Conservation (phyloP, 75 land plant species). For the Pinus taeda region DNA sequence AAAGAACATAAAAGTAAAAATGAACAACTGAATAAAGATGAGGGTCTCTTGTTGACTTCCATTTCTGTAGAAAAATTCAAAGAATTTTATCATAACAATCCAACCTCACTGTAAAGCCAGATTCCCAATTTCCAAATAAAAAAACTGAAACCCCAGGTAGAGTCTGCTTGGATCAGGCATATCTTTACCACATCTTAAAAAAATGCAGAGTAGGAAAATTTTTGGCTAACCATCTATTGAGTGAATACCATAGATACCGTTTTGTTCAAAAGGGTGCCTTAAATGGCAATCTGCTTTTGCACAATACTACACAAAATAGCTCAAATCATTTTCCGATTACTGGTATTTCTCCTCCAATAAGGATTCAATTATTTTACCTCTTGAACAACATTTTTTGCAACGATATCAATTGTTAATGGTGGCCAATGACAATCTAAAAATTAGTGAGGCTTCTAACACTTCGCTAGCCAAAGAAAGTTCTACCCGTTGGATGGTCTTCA, state of each 20-base stretch:
- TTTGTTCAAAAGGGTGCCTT: neutral
- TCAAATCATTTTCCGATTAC: neutral
- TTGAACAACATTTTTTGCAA: neutral
- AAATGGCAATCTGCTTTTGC: neutral
- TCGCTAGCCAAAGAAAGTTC: neutral
- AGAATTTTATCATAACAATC: neutral
- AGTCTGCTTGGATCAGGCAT: too few relatives aligned
- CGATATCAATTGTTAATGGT: too few relatives aligned
- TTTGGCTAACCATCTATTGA: neutral
- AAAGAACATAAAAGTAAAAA: neutral
- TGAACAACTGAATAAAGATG: neutral
- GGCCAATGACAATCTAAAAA: neutral
- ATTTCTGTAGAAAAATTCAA: neutral
- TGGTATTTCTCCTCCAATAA: neutral
- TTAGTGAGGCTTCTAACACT: neutral
- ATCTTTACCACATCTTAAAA: neutral
- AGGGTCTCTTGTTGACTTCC: neutral
- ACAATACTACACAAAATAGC: neutral
- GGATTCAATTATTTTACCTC: neutral
- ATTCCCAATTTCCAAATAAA: too few relatives aligned
- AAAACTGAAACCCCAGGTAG: too few relatives aligned
- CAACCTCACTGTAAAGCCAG: too few relatives aligned
- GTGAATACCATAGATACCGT: neutral
- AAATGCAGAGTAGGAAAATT: neutral
- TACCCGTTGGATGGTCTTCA: neutral